phyloP scores from a whole-genome alignment of 2,329 filamentous ascomycete species.

The Epichloe amarillans region DNA sequence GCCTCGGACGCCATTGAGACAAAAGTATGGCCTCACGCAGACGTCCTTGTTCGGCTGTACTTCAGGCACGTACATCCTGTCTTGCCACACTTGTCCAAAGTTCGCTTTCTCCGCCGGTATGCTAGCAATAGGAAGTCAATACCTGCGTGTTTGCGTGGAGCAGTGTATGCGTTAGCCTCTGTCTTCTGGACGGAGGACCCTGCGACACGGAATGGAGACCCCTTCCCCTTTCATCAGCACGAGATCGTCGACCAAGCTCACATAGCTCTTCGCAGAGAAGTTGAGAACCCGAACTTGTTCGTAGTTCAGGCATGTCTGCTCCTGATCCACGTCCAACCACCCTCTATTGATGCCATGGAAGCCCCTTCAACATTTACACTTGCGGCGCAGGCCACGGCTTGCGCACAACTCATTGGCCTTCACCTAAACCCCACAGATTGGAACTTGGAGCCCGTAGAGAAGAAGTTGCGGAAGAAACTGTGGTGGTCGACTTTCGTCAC shows the following conservation, averaged over 20 bases:
- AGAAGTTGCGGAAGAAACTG: conserved; percentile 27
- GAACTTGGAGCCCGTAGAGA: conserved; percentile 29
- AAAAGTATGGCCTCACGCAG: conserved; percentile 26
- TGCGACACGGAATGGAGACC: conserved; percentile 3
- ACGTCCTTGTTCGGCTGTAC: conserved; percentile 29
- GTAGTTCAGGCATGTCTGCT: conserved; percentile 33
- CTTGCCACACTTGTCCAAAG: conserved; percentile 30
- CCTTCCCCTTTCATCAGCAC: conserved; percentile 24
- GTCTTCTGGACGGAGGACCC: conserved; percentile 6
- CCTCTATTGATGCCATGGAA: conserved; percentile 31
- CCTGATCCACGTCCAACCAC: conserved; percentile 30
- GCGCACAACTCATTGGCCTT: conserved; percentile 32
- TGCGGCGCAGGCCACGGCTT: conserved; percentile 28
- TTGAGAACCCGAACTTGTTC: conserved; percentile 32
- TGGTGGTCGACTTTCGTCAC: conserved; percentile 31
- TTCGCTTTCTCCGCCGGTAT: conserved; percentile 27
- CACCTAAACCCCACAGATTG: conserved; percentile 29
- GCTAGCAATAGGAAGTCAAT: conserved; percentile 22
- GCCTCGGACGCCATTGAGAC: conserved; percentile 30
- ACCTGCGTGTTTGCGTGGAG: conserved; percentile 30
- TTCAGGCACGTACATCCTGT: conserved; percentile 32
- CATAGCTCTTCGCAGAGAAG: conserved; percentile 28
- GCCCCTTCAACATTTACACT: conserved; percentile 31
- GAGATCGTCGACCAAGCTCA: conserved; percentile 28
- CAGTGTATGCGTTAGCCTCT: conserved; percentile 29